phyloP scores from a whole-genome alignment of 495 filamentous ascomycete species.

The Lophium mytilinum region DNA sequence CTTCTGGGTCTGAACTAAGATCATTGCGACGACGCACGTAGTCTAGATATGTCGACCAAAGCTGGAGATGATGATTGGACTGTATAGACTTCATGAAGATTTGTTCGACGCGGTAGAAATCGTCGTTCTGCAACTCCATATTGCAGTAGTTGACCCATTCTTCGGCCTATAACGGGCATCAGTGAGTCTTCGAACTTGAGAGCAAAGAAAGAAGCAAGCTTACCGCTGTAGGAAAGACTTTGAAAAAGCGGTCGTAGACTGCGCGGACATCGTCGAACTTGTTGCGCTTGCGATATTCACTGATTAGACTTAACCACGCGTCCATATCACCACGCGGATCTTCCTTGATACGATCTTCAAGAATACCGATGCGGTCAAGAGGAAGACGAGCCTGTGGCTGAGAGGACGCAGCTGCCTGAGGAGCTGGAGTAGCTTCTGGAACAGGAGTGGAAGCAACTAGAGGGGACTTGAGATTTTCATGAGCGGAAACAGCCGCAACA shows the following conservation, averaged over 20 bases:
- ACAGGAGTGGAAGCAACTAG: conserved; percentile 7
- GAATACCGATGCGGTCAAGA: conserved; percentile 70
- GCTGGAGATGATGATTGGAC: conserved; percentile 64
- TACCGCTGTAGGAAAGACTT: conserved; percentile 83
- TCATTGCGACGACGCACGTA: conserved; percentile 90
- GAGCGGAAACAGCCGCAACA: conserved; percentile 14
- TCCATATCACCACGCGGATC: conserved; percentile 86
- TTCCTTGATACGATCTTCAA: conserved; percentile 84
- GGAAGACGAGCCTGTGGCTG: conserved; percentile 51
- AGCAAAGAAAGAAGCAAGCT: conserved; percentile 35
- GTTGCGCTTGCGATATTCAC: conserved; percentile 71
- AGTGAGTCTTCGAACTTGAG: conserved; percentile 2
- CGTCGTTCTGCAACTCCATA: conserved; percentile 79
- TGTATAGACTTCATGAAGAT: conserved; percentile 72
- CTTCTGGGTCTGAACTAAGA: conserved; percentile 67
- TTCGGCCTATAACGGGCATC: conserved; percentile 56
- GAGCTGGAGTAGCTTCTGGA: conserved; percentile 8
- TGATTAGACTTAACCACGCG: conserved; percentile 80
- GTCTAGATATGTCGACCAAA: conserved; percentile 92
- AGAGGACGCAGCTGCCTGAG: conserved; percentile 27
- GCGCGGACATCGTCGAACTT: conserved; percentile 73
- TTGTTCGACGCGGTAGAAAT: conserved; percentile 65
- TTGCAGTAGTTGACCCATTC: conserved; percentile 78
- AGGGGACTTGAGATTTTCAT: conserved; percentile 21
- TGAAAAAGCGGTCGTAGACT: conserved; percentile 77